These are phyloP conservation scores for Annulohypoxylon nitens DNA, from an alignment of 495 filamentous ascomycete species.

Conservation along the genomic window DNA sequence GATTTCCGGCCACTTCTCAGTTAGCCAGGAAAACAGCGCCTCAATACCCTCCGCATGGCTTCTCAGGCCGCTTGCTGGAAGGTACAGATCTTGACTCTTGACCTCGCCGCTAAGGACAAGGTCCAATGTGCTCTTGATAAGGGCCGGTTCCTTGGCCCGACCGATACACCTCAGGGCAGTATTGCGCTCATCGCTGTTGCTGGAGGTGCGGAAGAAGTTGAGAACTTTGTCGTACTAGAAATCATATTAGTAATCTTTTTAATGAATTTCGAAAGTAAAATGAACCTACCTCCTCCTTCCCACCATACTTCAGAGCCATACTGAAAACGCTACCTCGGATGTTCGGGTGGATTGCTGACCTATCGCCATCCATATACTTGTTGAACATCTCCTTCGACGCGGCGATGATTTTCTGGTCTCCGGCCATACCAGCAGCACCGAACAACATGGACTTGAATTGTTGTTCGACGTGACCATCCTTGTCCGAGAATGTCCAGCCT, in stretches of 20 bases:
- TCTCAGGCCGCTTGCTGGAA: conserved; percentile 82
- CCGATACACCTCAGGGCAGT: conserved; percentile 92
- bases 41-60: conserved; percentile 82
- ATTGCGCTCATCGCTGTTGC: conserved; percentile 92
- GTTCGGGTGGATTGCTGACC: conserved; percentile 78
- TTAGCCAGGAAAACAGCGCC: conserved; percentile 85
- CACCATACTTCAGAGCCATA: conserved; percentile 78
- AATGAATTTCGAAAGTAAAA: conserved; percentile 14
- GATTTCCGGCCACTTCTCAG: conserved; percentile 85
- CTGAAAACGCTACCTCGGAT: conserved; percentile 77
- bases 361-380: conserved; percentile 75
- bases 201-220: conserved; percentile 85
- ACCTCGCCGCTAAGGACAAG: conserved; percentile 84
- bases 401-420: conserved; percentile 70
- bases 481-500: conserved; percentile 87
- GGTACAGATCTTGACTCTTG: conserved; percentile 96
- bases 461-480: conserved; percentile 88
- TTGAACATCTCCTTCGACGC: conserved; percentile 81
- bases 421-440: conserved; percentile 72
- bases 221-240: conserved; percentile 79
- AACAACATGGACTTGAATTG: conserved; percentile 84
- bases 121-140: conserved; percentile 84
- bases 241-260: conserved; percentile 40
- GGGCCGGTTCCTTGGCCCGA: conserved; percentile 77
- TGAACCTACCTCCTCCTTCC: conserved; percentile 73